phyloP scores from a whole-genome alignment of 176 grass and related monocot genomes.

The Alopecurus myosuroides region DNA sequence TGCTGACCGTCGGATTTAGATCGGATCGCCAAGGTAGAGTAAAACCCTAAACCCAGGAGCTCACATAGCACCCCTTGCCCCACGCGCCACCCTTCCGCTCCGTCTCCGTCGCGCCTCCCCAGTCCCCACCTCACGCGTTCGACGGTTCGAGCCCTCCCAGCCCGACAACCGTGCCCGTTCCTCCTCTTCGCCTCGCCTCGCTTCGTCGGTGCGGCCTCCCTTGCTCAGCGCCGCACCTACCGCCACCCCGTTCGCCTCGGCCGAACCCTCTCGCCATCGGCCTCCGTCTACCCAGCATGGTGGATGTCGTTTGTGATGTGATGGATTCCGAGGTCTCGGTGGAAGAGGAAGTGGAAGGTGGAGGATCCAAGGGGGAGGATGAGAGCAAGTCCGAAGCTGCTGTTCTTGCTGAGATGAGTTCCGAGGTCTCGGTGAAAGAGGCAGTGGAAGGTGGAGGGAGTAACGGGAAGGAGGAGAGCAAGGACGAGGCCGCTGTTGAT shows the following conservation, averaged over 20 bases:
- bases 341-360: constrained; percentile 4
- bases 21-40: not conserved
- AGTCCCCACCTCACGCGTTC: not conserved
- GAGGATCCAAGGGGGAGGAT: not conserved
- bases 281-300: not conserved
- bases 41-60: constrained; percentile 1
- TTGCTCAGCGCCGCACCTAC: not conserved
- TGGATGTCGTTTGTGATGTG: not conserved
- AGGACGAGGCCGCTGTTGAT: not conserved
- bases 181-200: not conserved
- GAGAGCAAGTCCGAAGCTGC: not conserved
- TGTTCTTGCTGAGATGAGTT: not conserved
- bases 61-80: not conserved
- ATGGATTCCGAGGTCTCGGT: not conserved
- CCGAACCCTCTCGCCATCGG: not conserved
- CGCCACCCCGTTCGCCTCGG: not conserved
- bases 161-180: not conserved
- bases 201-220: not conserved
- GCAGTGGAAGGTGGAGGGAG: not conserved
- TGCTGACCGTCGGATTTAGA: not conserved
- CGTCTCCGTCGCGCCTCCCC: not conserved
- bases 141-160: not conserved
- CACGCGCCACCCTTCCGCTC: not conserved
- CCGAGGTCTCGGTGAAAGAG: not conserved
- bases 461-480: not conserved